Percentiles rank a stretch among this genome's conserved stretches.
These are phyloP conservation scores for Ustanciosporium gigantosporum DNA, from an alignment of 1,284 basidiomycete species.

Conservation along the genomic window DNA sequence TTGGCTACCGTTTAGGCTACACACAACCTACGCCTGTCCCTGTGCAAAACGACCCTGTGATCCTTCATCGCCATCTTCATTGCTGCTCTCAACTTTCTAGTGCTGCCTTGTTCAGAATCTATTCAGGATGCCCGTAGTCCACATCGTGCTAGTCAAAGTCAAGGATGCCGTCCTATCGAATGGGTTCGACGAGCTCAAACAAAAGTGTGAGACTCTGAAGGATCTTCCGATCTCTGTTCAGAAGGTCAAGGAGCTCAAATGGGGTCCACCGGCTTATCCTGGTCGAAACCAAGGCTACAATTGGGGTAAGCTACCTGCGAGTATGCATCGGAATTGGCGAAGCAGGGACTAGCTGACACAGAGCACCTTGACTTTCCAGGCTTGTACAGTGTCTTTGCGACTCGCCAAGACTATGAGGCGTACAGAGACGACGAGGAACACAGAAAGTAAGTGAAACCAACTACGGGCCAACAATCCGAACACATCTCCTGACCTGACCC, in stretches of 20 bases:
- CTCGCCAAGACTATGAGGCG: constrained; percentile 40
- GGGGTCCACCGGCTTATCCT: constrained; percentile 48
- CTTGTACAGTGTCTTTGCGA: constrained; percentile 46
- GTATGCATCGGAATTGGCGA: too few relatives aligned
- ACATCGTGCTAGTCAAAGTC: constrained; percentile 55
- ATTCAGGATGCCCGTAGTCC: constrained; percentile 46
- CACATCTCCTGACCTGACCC: too few relatives aligned
- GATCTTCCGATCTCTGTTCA: constrained; percentile 40
- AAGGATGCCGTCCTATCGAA: constrained; percentile 48
- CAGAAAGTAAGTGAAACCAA: constrained; percentile 53
- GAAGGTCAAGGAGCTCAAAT: constrained; percentile 43
- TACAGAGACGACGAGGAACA: constrained; percentile 55
- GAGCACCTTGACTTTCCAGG: too few relatives aligned
- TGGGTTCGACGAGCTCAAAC: constrained; percentile 52
- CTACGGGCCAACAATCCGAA: constrained; percentile 16
- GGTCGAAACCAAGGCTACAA: constrained; percentile 50
- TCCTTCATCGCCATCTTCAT: too few relatives aligned
- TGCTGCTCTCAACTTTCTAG: too few relatives aligned
- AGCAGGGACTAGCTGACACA: too few relatives aligned
- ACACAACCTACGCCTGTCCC: too few relatives aligned
- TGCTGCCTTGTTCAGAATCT: too few relatives aligned
- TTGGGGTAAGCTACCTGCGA: constrained; percentile 42
- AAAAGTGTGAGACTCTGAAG: constrained; percentile 42
- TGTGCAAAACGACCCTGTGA: too few relatives aligned
- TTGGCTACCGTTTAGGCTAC: too few relatives aligned